Percentiles rank a stretch among this genome's conserved stretches.
Conservation (phyloP, 108 stramenopile genomes). For the Cyclostephanos invisitatus region DNA sequence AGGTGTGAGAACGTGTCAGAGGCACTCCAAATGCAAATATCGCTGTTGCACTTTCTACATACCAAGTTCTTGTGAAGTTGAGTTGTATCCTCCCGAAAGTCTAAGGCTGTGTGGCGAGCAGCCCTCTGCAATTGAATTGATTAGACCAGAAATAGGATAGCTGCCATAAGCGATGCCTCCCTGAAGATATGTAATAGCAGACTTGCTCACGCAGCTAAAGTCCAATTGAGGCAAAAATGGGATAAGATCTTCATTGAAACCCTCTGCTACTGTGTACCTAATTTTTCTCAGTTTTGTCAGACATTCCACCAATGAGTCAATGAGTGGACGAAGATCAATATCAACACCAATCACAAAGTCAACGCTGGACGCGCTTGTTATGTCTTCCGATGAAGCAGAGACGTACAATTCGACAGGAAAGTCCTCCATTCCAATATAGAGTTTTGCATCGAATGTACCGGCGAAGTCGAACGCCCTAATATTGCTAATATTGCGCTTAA, state of each 20-base stretch:
- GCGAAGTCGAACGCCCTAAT: conserved; percentile 4
- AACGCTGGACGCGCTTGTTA: not conserved
- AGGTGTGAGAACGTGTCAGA: not conserved
- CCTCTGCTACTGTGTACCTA: not conserved
- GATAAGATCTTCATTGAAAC: not conserved
- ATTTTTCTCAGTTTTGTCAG: not conserved
- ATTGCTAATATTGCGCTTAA: not conserved
- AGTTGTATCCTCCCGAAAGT: conserved; percentile 30
- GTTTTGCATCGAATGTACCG: conserved; percentile 1
- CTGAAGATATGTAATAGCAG: conserved; percentile 18
- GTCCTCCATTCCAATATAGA: conserved; percentile 3
- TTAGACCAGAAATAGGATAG: conserved; percentile 19
- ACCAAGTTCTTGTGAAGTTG: conserved; percentile 8
- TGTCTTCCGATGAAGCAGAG: conserved; percentile 8
- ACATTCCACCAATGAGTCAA: not conserved
- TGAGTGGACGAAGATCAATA: not conserved
- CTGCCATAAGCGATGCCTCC: not conserved
- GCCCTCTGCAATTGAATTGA: conserved; percentile 23
- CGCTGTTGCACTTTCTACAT: not conserved
- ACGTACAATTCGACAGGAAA: conserved; percentile 8
- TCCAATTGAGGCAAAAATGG: conserved; percentile 19
- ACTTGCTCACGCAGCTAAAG: conserved; percentile 12
- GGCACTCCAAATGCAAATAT: not conserved
- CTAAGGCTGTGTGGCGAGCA: conserved; percentile 14
- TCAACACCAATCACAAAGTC: conserved; percentile 7